phyloP scores from a whole-genome alignment of 75 land plant species.

The Selaginella moellendorffii region DNA sequence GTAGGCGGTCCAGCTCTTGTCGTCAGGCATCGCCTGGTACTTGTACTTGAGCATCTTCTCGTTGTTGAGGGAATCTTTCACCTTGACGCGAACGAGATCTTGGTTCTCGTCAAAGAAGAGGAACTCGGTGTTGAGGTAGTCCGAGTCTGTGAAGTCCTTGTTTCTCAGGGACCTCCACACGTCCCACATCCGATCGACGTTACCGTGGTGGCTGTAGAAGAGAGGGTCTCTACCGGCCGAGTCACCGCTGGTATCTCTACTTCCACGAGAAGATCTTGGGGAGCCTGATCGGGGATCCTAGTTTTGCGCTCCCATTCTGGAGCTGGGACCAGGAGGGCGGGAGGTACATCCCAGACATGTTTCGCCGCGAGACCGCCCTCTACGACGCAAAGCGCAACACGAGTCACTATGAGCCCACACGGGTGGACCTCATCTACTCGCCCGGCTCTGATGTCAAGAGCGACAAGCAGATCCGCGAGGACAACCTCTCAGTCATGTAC shows the following conservation, averaged over 20 bases:
- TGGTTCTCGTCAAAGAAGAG: slow-evolving; percentile 11
- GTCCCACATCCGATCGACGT: slow-evolving; percentile 8
- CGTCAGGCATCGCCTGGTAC: not conserved
- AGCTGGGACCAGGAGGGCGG: not conserved
- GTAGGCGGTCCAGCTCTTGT: not conserved
- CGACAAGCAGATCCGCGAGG: too few relatives aligned
- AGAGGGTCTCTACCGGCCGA: slow-evolving; percentile 11
- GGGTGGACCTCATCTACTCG: not conserved
- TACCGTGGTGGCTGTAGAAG: slow-evolving; percentile 15
- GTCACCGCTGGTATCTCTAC: not conserved
- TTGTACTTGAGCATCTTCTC: not conserved
- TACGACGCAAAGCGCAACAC: too few relatives aligned
- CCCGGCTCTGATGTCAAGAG: too few relatives aligned
- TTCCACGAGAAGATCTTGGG: not conserved
- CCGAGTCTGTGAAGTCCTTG: slow-evolving; percentile 7
- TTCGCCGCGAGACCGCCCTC: not conserved
- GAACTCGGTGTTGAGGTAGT: slow-evolving; percentile 10
- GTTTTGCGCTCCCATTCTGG: not conserved
- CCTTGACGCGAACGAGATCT: slow-evolving; percentile 9
- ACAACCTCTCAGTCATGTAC: too few relatives aligned
- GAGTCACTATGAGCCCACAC: too few relatives aligned
- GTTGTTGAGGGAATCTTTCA: not conserved
- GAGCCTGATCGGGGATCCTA: too few relatives aligned
- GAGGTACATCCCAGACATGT: not conserved
- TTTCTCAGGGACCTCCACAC: slow-evolving; percentile 8